These are phyloP conservation scores for Coemansia sp. DNA, from an alignment of 192 early-diverging fungal genomes.

Conservation along the genomic window DNA sequence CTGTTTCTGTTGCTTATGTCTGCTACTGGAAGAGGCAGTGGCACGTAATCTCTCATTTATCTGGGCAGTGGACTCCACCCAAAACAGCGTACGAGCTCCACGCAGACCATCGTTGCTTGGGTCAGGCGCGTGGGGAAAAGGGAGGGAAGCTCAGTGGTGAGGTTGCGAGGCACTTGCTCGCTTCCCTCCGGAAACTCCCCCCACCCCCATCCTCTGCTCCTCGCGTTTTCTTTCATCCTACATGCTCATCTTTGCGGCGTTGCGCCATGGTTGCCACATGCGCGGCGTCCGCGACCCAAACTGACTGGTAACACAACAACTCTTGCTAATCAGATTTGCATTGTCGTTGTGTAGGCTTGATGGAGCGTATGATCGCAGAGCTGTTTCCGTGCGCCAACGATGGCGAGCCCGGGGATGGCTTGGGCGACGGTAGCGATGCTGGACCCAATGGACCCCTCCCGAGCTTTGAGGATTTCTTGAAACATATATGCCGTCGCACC, in stretches of 20 bases:
- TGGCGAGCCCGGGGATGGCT: constrained; percentile 14
- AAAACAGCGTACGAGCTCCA: not conserved
- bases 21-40: not conserved
- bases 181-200: not conserved
- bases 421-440: constrained; percentile 6
- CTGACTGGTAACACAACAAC: not conserved
- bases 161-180: not conserved
- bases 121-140: not conserved
- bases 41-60: not conserved
- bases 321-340: not conserved
- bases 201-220: not conserved
- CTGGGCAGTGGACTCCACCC: not conserved
- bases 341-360: constrained; percentile 32
- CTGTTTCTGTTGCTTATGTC: not conserved
- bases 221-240: not conserved
- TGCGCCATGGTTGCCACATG: not conserved
- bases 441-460: constrained; percentile 23
- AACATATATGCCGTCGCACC: constrained; percentile 56
- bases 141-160: not conserved
- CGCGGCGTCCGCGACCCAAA: not conserved
- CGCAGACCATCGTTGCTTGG: not conserved
- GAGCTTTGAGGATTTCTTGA: constrained; percentile 52
- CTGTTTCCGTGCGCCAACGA: constrained; percentile 51
- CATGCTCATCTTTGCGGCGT: not conserved
- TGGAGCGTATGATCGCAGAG: constrained; percentile 57